Evolutionary conservation across 345 rosid genomes (phyloP).

Genomic region (Pugionium cornutum): DNA sequence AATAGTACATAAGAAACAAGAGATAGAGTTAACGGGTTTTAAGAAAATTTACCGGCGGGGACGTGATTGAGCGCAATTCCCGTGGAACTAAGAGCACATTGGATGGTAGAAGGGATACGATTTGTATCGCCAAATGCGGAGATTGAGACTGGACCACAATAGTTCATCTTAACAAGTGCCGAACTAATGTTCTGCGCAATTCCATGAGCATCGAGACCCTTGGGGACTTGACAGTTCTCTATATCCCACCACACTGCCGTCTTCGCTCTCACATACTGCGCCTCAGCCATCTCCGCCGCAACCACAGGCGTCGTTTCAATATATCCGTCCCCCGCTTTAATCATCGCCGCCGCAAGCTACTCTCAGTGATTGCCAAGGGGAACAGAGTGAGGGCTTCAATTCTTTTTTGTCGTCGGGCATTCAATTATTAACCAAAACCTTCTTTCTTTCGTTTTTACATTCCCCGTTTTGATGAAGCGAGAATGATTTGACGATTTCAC

Average conservation of each 20-base stretch:
- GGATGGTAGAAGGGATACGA: slow-evolving; percentile 58
- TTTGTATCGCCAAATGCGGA: slow-evolving; percentile 87
- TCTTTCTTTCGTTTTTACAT: too few species aligned
- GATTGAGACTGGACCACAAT: slow-evolving; percentile 77
- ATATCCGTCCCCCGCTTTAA: slow-evolving; percentile 15
- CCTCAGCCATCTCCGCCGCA: slow-evolving; percentile 41
- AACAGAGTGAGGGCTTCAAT: too few species aligned
- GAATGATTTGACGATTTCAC: too few species aligned
- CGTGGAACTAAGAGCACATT: slow-evolving; percentile 80
- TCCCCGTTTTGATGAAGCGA: too few species aligned
- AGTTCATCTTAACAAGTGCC: slow-evolving; percentile 73
- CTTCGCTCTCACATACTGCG: slow-evolving; percentile 69
- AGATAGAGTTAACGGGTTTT: not conserved
- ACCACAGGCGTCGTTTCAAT: not conserved
- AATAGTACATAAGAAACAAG: too few species aligned
- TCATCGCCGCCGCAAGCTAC: slow-evolving; percentile 8
- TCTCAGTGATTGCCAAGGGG: too few species aligned
- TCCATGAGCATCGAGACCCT: slow-evolving; percentile 63
- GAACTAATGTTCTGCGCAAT: slow-evolving; percentile 87
- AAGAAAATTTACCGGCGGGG: slow-evolving; percentile 59
- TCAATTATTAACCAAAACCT: too few species aligned
- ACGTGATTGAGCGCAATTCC: slow-evolving; percentile 90
- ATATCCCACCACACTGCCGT: slow-evolving; percentile 97
- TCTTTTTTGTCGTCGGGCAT: too few species aligned
- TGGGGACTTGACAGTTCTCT: slow-evolving; percentile 86